These are phyloP conservation scores for Crithidia thermophila DNA, from an alignment of 208 protist genomes.

Conservation along the genomic window DNA sequence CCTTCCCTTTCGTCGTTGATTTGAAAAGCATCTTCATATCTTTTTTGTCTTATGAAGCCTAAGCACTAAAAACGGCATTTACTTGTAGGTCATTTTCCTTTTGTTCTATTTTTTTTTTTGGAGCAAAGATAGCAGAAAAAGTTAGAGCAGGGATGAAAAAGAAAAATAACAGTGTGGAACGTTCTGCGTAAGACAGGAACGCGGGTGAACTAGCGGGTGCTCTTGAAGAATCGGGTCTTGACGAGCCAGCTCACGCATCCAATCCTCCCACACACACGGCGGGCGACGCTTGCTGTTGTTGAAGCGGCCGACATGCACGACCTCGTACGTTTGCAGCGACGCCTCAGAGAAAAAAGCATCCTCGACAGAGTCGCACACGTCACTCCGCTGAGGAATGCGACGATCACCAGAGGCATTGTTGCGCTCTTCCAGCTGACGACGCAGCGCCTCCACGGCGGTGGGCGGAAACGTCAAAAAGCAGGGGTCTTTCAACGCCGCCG, in stretches of 20 bases:
- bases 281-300: constrained; percentile 15
- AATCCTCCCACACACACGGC: constrained; percentile 29
- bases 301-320: constrained; percentile 13
- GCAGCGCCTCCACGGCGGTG: constrained; percentile 18
- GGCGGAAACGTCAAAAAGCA: constrained; percentile 13
- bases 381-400: not conserved
- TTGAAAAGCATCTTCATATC: no score
- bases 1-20: not conserved
- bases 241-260: constrained; percentile 18
- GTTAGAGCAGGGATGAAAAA: not conserved
- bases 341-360: constrained; percentile 8
- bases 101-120: no score
- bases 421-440: not conserved
- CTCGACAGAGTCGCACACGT: not conserved
- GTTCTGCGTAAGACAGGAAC: not conserved
- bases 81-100: not conserved
- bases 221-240: not conserved
- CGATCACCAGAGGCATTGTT: not conserved
- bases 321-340: constrained; percentile 22
- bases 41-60: no score
- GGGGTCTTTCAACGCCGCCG: not conserved
- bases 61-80: no score
- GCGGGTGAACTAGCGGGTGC: not conserved
- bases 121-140: not conserved
- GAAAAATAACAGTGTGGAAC: not conserved